These are phyloP conservation scores for Xylariales sp. DNA, from an alignment of 2,329 filamentous ascomycete genomes.

Conservation along the genomic window DNA sequence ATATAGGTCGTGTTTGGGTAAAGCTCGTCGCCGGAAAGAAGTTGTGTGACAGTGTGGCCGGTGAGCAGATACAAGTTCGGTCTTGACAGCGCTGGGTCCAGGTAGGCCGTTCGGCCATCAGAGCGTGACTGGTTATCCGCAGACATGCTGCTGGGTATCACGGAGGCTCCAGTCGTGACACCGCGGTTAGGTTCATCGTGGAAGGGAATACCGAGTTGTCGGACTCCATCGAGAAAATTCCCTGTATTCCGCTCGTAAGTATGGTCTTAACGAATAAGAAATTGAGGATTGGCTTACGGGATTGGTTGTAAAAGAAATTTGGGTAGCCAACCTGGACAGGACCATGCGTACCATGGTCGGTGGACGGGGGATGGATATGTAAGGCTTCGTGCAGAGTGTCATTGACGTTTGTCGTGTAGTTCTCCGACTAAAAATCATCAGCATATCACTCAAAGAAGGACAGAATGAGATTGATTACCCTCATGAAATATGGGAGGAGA, in stretches of 20 bases:
- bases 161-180: constrained; percentile 29
- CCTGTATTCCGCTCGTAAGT: constrained; percentile 18
- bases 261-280: background rate
- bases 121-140: constrained; percentile 34
- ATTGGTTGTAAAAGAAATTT: constrained; percentile 33
- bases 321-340: constrained; percentile 34
- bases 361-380: constrained; percentile 22
- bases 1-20: constrained; percentile 11
- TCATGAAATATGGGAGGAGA: constrained; percentile 44
- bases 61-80: constrained; percentile 35
- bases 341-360: constrained; percentile 29
- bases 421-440: constrained; percentile 34
- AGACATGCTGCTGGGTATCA: constrained; percentile 34
- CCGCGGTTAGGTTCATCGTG: constrained; percentile 33
- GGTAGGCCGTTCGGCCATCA: constrained; percentile 36
- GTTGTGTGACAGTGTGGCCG: constrained; percentile 31
- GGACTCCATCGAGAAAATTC: constrained; percentile 32
- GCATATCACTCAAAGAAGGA: too few relatives aligned
- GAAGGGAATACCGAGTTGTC: constrained; percentile 31
- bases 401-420: constrained; percentile 24
- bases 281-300: constrained; percentile 22
- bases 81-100: constrained; percentile 29
- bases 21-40: constrained; percentile 21
- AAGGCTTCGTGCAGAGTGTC: constrained; percentile 16
- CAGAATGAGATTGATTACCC: too few relatives aligned